These are phyloP conservation scores for Schizothecium vesticola DNA, from an alignment of 495 filamentous ascomycete species.

Conservation along the genomic window DNA sequence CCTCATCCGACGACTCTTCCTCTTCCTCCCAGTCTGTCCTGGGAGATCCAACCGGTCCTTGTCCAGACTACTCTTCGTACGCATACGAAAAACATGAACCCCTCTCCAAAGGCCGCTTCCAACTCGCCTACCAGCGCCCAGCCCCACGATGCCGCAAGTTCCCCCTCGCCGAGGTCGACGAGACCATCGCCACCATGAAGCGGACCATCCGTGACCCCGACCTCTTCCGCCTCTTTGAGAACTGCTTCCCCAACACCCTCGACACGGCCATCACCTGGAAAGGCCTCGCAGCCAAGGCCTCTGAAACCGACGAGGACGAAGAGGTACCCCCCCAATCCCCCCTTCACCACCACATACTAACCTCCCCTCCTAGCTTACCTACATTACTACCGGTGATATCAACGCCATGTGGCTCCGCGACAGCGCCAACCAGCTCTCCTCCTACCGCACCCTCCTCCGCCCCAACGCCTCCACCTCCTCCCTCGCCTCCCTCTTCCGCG, in stretches of 20 bases:
- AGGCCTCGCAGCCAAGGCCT: slow-evolving; percentile 44
- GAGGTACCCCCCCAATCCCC: not conserved
- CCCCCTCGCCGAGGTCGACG: slow-evolving; percentile 50
- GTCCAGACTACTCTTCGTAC: slow-evolving; percentile 52
- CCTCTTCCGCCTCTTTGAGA: slow-evolving; percentile 59
- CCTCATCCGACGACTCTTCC: not conserved
- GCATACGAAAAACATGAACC: slow-evolving; percentile 41
- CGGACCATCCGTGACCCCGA: slow-evolving; percentile 56
- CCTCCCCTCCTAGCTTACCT: slow-evolving; percentile 34
- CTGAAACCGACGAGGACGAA: slow-evolving; percentile 23
- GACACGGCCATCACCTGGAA: slow-evolving; percentile 64
- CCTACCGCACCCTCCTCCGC: slow-evolving; percentile 52
- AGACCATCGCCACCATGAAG: slow-evolving; percentile 44
- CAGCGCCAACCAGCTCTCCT: slow-evolving; percentile 61
- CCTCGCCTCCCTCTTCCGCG: slow-evolving; percentile 55
- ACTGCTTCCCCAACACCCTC: slow-evolving; percentile 61
- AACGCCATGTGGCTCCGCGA: slow-evolving; percentile 69
- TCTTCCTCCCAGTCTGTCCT: not conserved
- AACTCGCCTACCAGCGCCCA: slow-evolving; percentile 55
- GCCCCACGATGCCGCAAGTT: slow-evolving; percentile 54
- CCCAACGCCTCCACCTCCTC: slow-evolving; percentile 40
- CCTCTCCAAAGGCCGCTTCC: slow-evolving; percentile 39
- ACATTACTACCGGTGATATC: slow-evolving; percentile 59
- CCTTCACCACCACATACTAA: not conserved
- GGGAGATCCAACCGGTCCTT: slow-evolving; percentile 16